Evolutionary conservation across 371 early-diverging fungal genomes (phyloP), one percentile per base, ranked within the genome.

Genomic region (Coemansia sp.): DNA sequence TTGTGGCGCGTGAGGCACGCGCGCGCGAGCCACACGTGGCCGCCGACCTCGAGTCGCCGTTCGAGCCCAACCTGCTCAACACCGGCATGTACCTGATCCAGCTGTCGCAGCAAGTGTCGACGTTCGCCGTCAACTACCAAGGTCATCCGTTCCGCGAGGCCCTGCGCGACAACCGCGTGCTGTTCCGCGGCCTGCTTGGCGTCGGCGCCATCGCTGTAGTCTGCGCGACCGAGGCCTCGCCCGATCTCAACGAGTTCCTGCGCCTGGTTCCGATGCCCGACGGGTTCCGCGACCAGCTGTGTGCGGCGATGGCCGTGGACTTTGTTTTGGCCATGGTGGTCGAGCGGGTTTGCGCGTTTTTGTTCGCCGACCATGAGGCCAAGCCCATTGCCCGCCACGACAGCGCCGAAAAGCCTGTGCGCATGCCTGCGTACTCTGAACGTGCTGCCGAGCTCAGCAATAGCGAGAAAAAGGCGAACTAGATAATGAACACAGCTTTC

Each of bases 71-170:
- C 71, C 82, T 98, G 55, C 84, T 99, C 56, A 99, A 99, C 83
- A 92, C 94, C 44, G 93, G 92, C 44, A 89, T 99, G 42, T 99
- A 99, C 80, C 79, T 99, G 62, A 90, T 99, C 40, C 92, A 93
- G 38, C 81, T 97, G 38, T 91, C 93, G 44, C 98, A 99, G 95
- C 99, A 99, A 75, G 93, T 99, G 10, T 97, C 98, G 12, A 99
- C 99, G 0, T 99, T 99, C 84, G 95, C 96, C 14, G 94, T 99
- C 78, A 99, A 99, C 81, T 99, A 99, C 82, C 94, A 94, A 83
- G 89, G 81, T 65, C 63, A 80, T 75, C 99, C 99, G 24, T 99
- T 99, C 90, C 89, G 99, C 72, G 99, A 99, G 84, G 86, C 90
- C 60, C 81, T 99, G 36, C 81, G 86, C 62, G 95, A 99, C 66